Evolutionary conservation across 768 basidiomycete genomes (phyloP), one percentile per base, ranked within the genome.

Genomic region (Leccinum arenicola): DNA sequence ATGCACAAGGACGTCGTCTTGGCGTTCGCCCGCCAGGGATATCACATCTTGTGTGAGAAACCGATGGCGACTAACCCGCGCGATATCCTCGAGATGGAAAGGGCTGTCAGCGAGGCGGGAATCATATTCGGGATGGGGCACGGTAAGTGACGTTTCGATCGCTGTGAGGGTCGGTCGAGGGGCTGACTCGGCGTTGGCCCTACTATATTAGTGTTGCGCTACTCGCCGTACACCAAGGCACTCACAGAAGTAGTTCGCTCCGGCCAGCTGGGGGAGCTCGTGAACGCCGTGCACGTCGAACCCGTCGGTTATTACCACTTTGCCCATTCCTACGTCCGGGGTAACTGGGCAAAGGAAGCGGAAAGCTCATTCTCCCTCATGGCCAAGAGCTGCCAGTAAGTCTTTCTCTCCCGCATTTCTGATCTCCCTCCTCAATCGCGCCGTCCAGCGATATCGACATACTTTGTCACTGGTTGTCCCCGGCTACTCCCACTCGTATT

Each of bases 1-100:
- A 80, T 91, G 81, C 93, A 95, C 66, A 76, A 80, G 25, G 86
- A 90, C 59, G 86, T 92, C 7, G 82, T 88, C 0, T 68, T 82
- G 9, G 89, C 87, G 0, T 93, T 93, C 74, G 86, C 87, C 0
- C 80, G 78, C 45, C 91, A 91, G 66, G 91, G 91, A 1, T 95
- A 95, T 68, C 87, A 93, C 65, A 90, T 95, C 57, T 79, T 95
- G 21, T 95, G 93, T 72, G 93, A 95, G 80, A 95, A 95, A 70
- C 93, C 93, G 0, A 91, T 95, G 88, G 90, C 92, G 1, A 93
- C 89, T 4, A 82, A 71, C 55, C 66, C 89, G 38, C 77, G 81
- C 55, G 91, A 91, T 62, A 90, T 93, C 59, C 69, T 95, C 52
- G 79, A 77, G 70, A 94, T 95, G 78, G 85, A 90, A 61, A 75